Evolutionary conservation across 2,329 filamentous ascomycete species (phyloP).

Genomic region (Penicillium occitanis): DNA sequence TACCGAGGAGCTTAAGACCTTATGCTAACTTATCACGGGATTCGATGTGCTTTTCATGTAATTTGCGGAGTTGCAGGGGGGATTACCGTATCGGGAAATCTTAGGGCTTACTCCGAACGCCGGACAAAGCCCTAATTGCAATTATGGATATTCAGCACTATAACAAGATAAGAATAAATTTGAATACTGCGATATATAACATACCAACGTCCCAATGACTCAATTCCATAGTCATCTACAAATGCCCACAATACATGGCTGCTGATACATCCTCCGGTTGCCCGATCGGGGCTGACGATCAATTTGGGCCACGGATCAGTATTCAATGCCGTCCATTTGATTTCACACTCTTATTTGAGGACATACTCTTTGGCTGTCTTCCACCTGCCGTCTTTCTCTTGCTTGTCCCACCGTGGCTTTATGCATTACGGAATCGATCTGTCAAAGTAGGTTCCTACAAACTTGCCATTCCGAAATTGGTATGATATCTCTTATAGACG

Average conservation of each 20-base stretch:
- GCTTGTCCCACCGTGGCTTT: neutral
- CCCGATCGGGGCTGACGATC: slow-evolving; percentile 3
- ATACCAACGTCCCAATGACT: neutral
- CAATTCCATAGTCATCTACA: neutral
- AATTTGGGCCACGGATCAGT: slow-evolving; percentile 12
- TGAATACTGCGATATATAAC: neutral
- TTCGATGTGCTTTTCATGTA: neutral
- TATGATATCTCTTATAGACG: slow-evolving; percentile 22
- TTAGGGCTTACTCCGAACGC: neutral
- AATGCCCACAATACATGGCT: neutral
- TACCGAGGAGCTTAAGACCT: neutral
- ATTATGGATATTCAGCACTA: neutral
- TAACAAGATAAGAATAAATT: neutral
- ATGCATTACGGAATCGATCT: slow-evolving; percentile 23
- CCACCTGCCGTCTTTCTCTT: slow-evolving; percentile 40
- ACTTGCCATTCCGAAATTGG: slow-evolving; percentile 13
- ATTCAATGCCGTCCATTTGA: slow-evolving; percentile 39
- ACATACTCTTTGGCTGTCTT: slow-evolving; percentile 40
- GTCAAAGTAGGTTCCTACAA: slow-evolving; percentile 19
- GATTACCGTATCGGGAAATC: neutral
- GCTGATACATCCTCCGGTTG: neutral
- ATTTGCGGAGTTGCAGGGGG: neutral
- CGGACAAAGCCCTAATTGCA: neutral
- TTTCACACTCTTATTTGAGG: slow-evolving; percentile 48
- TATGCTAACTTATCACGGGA: neutral